These are phyloP conservation scores for Tetracentron sinense DNA, from an alignment of 164 flowering plant species.

Conservation along the genomic window DNA sequence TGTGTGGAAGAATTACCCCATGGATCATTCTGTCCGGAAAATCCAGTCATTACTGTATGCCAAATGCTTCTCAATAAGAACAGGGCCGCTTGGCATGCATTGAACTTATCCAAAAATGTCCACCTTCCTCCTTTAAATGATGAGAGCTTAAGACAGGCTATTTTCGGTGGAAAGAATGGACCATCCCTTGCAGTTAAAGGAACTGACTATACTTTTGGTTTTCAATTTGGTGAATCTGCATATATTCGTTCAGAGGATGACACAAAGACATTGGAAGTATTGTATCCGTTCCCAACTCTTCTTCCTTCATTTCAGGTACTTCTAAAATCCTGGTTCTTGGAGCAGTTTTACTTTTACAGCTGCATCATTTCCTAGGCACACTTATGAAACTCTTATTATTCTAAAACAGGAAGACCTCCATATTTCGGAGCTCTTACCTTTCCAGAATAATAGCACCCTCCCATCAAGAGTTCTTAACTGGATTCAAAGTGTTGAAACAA, in stretches of 20 bases:
- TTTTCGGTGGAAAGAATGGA: conserved; percentile 37
- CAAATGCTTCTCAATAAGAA: conserved; percentile 36
- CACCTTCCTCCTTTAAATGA: conserved; percentile 76
- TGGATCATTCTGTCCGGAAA: conserved; percentile 61
- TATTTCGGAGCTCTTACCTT: conserved; percentile 71
- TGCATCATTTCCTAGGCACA: conserved; percentile 1
- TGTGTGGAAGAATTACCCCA: conserved; percentile 21
- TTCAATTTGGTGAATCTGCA: conserved; percentile 54
- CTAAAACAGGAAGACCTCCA: conserved; percentile 56
- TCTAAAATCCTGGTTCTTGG: conserved; percentile 1
- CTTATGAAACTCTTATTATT: conserved; percentile 5
- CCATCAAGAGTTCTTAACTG: conserved; percentile 68
- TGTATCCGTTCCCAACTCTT: conserved; percentile 87
- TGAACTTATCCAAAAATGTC: conserved; percentile 56
- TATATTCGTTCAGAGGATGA: conserved; percentile 43
- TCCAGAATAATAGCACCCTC: conserved; percentile 83
- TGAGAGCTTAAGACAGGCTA: conserved; percentile 52
- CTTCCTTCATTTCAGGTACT: conserved; percentile 78
- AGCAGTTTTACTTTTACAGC: not conserved
- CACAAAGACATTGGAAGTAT: conserved; percentile 36
- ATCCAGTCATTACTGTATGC: conserved; percentile 71
- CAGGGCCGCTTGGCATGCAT: conserved; percentile 39
- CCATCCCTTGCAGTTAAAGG: conserved; percentile 24
- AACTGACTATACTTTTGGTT: conserved; percentile 67
- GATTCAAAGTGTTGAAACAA: conserved; percentile 55